Evolutionary conservation across 805 yeast species (phyloP), one percentile per base, ranked within the genome.

Genomic region (Priceomyces haplophilus): DNA sequence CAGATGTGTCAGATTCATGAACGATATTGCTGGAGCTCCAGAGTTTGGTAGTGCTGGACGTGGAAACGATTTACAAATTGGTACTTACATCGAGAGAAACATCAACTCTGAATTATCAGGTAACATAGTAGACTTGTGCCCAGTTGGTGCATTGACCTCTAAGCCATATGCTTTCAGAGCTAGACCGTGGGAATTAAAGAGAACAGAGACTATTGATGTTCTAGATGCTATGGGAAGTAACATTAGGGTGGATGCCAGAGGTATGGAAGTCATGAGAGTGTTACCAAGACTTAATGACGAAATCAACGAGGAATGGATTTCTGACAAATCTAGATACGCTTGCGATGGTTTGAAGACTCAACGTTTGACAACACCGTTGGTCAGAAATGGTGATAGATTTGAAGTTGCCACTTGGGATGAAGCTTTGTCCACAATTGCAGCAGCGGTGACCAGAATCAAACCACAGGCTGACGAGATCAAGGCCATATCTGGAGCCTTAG

Each of bases 91-190:
- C 48, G 90, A 86, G 67, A 77, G 89, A 68, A 86, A 86, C 64
- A 78, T 87, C 58, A 85, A 86, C 67, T 76, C 89, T 7, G 96
- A 87, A 69, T 69, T 87, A 71, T 82, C 90, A 37, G 96, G 95
- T 58, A 87, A 87, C 69, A 82, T 87, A 51, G 79, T 88, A 51
- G 96, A 87, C 63, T 75, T 87, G 53, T 87, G 96, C 70, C 96
- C 96, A 16, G 96, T 87, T 49, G 96, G 96, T 55, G 96, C 96
- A 1, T 78, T 87, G 55, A 88, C 96, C 27, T 80, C 88, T 21
- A 88, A 88, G 67, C 96, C 96, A 19, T 87, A 87, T 56, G 89
- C 96, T n/a, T 87, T 87, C 76, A 82, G 80, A 60, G 95, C 95
- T 12, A 79, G 96, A 61, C 95, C 96, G 23, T 87, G 96, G 96